Conservation (phyloP, 2,329 filamentous ascomycete species). For the Epichloe sp. region DNA sequence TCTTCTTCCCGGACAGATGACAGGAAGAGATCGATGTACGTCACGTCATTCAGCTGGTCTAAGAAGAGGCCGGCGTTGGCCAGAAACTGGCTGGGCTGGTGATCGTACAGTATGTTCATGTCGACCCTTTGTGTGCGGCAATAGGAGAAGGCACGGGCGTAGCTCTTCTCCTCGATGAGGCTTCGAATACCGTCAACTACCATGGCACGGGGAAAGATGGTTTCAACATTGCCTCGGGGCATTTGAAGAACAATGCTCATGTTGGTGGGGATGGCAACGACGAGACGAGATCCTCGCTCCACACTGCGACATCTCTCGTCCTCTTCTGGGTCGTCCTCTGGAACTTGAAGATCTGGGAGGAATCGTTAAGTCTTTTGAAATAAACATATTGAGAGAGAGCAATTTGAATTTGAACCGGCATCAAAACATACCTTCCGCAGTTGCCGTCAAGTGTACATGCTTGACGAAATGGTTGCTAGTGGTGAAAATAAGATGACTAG, state of each 20-base stretch:
- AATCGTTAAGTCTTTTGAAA: neutral
- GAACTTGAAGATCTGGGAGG: constrained; percentile 61
- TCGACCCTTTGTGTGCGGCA: constrained; percentile 91
- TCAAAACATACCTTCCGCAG: constrained; percentile 43
- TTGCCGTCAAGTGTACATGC: constrained; percentile 65
- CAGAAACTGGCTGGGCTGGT: constrained; percentile 78
- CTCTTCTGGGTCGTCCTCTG: constrained; percentile 75
- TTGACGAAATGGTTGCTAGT: constrained; percentile 89
- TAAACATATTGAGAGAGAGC: neutral
- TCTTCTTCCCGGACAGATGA: constrained; percentile 86
- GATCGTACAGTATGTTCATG: constrained; percentile 94
- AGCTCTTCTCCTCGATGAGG: constrained; percentile 68
- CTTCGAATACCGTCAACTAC: constrained; percentile 81
- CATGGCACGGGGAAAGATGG: constrained; percentile 83
- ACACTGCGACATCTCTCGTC: constrained; percentile 89
- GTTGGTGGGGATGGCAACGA: constrained; percentile 79
- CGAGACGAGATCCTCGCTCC: constrained; percentile 74
- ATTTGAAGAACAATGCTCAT: constrained; percentile 85
- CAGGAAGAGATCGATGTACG: constrained; percentile 81
- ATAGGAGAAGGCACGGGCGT: constrained; percentile 69
- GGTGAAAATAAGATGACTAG: constrained; percentile 77
- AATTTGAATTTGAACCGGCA: neutral
- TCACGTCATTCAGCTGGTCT: constrained; percentile 67
- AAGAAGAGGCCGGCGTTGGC: constrained; percentile 63
- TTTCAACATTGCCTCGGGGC: constrained; percentile 91